Evolutionary conservation across 257 asterid genomes (phyloP), one percentile per base, ranked within the genome.

Genomic region (Cruciata laevipes): DNA sequence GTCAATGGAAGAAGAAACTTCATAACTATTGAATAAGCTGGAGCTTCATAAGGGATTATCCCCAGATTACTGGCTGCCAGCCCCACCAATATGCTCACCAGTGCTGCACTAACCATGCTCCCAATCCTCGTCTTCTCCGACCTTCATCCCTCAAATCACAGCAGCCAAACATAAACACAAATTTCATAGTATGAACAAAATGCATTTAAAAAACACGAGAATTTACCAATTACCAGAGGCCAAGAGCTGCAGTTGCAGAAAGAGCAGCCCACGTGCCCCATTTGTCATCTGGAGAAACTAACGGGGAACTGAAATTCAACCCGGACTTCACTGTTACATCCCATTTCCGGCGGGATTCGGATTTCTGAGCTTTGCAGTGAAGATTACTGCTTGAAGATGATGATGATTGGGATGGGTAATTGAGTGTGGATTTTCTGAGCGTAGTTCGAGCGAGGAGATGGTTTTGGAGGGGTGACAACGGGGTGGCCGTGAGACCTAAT

Each of bases 201-300:
- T 58, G 17, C 13, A 8, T 2, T 16, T 5, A 33, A 18, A 10
- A 42, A 49, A 56, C 16, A 24, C 42, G 16, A 8, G 25, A 21
- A 23, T 47, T 14, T 16, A 25, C 13, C 58, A 42, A 12, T 76
- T 81, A 90, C 96, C 97, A 90, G 73, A 90, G 86, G 61, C 97
- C 96, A 57, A 83, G 81, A 76, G 92, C 68, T 70, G 85, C 92
- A 61, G 85, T 83, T 10, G 83, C 82, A 4, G 86, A 76, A 64
- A 90, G 95, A 67, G 92, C 84, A 69, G 94, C 74, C 97, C 97
- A 88, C 23, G 75, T 55, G 20, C 95, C 96, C 97, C 96, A 90
- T 16, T 78, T 78, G 71, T 90, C 95, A 7, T 81, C 77, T 9
- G 97, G 84, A 68, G 97, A 86, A 69, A 90, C 68, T n/a, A 86